A percentile compares a stretch with the other conserved stretches of the same genome.
Evolutionary conservation across 441 rosid species (phyloP).

Genomic region (Arabidopsis lyrata): DNA sequence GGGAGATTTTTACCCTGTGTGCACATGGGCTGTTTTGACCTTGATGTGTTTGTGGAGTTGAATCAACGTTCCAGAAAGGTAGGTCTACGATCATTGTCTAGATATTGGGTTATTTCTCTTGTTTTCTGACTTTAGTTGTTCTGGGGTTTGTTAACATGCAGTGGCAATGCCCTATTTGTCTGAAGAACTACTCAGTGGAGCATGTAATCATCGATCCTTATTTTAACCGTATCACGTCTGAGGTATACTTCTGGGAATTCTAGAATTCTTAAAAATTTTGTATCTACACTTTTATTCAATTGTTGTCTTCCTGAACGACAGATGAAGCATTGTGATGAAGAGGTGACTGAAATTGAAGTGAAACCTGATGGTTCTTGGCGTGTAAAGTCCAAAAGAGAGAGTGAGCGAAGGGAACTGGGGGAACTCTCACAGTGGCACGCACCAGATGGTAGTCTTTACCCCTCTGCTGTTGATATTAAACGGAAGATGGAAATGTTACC

Average conservation of each 20-base stretch:
- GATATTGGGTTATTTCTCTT: slow-evolving; percentile 17
- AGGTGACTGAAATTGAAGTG: slow-evolving; percentile 86
- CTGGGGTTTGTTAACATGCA: slow-evolving; percentile 48
- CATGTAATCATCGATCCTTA: slow-evolving; percentile 88
- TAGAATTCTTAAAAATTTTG: slow-evolving; percentile 20
- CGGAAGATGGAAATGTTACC: slow-evolving; percentile 59
- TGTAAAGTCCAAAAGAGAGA: slow-evolving; percentile 77
- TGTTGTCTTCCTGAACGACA: slow-evolving; percentile 44
- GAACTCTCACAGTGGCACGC: slow-evolving; percentile 87
- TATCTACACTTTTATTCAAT: slow-evolving; percentile 1
- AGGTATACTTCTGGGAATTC: slow-evolving; percentile 54
- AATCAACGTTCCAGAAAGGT: slow-evolving; percentile 99
- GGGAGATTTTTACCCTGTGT: slow-evolving; percentile 96
- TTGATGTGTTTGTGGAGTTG: slow-evolving; percentile 94
- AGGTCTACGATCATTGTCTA: slow-evolving; percentile 42
- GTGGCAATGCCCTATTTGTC: slow-evolving; percentile 99
- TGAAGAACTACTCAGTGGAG: slow-evolving; percentile 93
- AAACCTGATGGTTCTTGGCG: slow-evolving; percentile 99
- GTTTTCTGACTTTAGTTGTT: slow-evolving; percentile 36
- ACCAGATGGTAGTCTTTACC: slow-evolving; percentile 72
- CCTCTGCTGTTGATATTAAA: slow-evolving; percentile 53
- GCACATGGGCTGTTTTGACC: slow-evolving; percentile 99
- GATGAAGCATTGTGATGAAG: slow-evolving; percentile 95
- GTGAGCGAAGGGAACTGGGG: slow-evolving; percentile 81
- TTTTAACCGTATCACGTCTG: slow-evolving; percentile 85